Evolutionary conservation across 2,329 filamentous ascomycete genomes (phyloP), one percentile per base, ranked within the genome.

Genomic region (Hypoxylon sp.): DNA sequence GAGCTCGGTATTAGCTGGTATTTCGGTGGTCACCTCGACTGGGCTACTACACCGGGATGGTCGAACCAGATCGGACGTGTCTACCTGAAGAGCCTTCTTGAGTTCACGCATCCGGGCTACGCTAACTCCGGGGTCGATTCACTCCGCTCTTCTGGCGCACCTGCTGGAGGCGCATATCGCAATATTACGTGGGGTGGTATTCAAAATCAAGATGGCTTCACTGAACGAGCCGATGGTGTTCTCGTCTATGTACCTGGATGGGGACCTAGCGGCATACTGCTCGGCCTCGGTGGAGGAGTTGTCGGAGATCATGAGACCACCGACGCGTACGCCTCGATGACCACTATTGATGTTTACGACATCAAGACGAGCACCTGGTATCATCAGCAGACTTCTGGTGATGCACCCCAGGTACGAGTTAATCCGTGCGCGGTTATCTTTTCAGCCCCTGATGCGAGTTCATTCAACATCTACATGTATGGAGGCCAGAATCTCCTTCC

Each of bases 391-490:
- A 93, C 91, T 0, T 87, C 85, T 1, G 91, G 91, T 1, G 79
- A 82, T 2, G 85, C 84, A 3, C 90, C 91, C 0, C 81, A 85
- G 0, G 88, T 91, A 56, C 86, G 91, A 19, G 91, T 93, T 21
- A 92, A 93, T 74, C 89, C 90, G 0, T 93, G 91, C 74, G 89
- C 91, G 10, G 89, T 90, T 0, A 87, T 92, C 17, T 90, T 88
- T 46, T 88, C 89, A 15, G 89, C 90, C 10, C 86, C 91, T 6
- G 91, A 93, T 74, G 91, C 91, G 7, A 91, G 89, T 17, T 92
- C 89, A 29, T 92, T 93, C 75, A 92, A 94, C 75, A 85, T 94
- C 48, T 93, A 94, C 79, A 86, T 94, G 80, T 94, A 91, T 75
- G 92, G 91, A 11, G 92, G 92, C 0, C 92, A 94, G 76, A 92